phyloP scores from a whole-genome alignment of 106 monocot genomes.

The Phalaenopsis aphrodite region DNA sequence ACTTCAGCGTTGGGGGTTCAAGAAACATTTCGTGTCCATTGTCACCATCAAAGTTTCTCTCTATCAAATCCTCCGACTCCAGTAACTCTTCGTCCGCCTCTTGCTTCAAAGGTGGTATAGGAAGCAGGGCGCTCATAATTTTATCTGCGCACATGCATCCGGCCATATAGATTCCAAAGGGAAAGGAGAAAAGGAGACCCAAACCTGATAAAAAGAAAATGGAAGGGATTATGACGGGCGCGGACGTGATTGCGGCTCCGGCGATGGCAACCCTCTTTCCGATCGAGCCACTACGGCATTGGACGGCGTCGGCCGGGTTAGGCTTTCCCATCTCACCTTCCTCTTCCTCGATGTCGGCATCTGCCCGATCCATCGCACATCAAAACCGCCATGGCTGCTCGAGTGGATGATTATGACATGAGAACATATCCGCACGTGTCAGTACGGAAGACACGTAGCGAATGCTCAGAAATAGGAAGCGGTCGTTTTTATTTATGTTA shows the following conservation, averaged over 20 bases:
- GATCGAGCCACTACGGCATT: slow-evolving; percentile 22
- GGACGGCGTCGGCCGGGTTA: not conserved
- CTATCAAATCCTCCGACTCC: not conserved
- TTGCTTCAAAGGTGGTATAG: not conserved
- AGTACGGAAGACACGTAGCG: too few relatives aligned
- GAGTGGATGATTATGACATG: too few relatives aligned
- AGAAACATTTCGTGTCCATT: too few relatives aligned
- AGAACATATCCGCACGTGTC: too few relatives aligned
- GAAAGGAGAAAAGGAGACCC: slow-evolving; percentile 33
- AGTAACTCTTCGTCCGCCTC: not conserved
- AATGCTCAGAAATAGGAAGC: too few relatives aligned
- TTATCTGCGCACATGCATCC: slow-evolving; percentile 24
- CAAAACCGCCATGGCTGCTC: too few relatives aligned
- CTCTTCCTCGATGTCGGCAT: not conserved
- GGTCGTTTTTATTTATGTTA: too few relatives aligned
- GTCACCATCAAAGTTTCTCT: not conserved
- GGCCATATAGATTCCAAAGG: slow-evolving; percentile 43
- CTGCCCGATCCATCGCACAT: not conserved
- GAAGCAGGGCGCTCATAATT: slow-evolving; percentile 43
- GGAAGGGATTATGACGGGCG: slow-evolving; percentile 44
- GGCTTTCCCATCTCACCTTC: not conserved
- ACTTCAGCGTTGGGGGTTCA: not conserved
- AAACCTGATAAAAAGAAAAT: slow-evolving; percentile 36
- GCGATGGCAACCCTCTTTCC: slow-evolving; percentile 47
- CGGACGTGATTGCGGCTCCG: slow-evolving; percentile 36